Evolutionary conservation across 2,329 filamentous ascomycete species (phyloP).

Genomic region (Geoglossum cookeanum): DNA sequence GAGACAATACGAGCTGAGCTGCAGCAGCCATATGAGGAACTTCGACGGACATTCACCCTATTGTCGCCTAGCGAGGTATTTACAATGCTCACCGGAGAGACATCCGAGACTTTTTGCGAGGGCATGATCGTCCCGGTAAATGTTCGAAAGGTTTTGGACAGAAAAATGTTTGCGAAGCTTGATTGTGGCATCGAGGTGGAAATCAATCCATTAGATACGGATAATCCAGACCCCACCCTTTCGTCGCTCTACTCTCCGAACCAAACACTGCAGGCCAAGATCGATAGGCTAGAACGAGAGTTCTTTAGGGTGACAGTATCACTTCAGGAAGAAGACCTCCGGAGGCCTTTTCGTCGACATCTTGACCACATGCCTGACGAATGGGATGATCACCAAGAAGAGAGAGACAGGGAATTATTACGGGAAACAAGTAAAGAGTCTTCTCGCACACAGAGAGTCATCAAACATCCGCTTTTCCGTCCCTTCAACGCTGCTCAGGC

Average conservation of each 20-base stretch:
- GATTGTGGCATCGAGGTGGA: slow-evolving; percentile 89
- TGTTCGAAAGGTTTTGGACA: slow-evolving; percentile 66
- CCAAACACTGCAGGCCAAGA: slow-evolving; percentile 75
- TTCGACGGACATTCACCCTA: slow-evolving; percentile 59
- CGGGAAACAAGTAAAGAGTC: slow-evolving; percentile 73
- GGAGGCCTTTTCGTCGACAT: slow-evolving; percentile 48
- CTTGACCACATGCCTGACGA: slow-evolving; percentile 57
- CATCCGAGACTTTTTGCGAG: slow-evolving; percentile 58
- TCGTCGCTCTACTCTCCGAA: slow-evolving; percentile 57
- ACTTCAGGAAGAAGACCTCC: slow-evolving; percentile 62
- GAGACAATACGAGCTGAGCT: slow-evolving; percentile 92
- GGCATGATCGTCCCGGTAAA: slow-evolving; percentile 88
- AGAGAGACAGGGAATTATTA: slow-evolving; percentile 61
- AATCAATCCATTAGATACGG: slow-evolving; percentile 64
- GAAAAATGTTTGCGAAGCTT: slow-evolving; percentile 74
- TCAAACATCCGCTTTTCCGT: slow-evolving; percentile 93
- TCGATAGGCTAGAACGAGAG: slow-evolving; percentile 73
- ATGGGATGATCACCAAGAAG: slow-evolving; percentile 75
- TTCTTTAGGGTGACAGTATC: slow-evolving; percentile 69
- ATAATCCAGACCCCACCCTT: slow-evolving; percentile 45
- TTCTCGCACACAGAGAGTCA: slow-evolving; percentile 76
- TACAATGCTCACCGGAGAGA: slow-evolving; percentile 93
- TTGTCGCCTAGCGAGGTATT: slow-evolving; percentile 66
- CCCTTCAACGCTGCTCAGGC: slow-evolving; percentile 85
- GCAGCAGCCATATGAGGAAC: slow-evolving; percentile 82